These are phyloP conservation scores for Luzula sylvatica DNA, from an alignment of 176 grass and related monocot genomes.

Conservation along the genomic window DNA sequence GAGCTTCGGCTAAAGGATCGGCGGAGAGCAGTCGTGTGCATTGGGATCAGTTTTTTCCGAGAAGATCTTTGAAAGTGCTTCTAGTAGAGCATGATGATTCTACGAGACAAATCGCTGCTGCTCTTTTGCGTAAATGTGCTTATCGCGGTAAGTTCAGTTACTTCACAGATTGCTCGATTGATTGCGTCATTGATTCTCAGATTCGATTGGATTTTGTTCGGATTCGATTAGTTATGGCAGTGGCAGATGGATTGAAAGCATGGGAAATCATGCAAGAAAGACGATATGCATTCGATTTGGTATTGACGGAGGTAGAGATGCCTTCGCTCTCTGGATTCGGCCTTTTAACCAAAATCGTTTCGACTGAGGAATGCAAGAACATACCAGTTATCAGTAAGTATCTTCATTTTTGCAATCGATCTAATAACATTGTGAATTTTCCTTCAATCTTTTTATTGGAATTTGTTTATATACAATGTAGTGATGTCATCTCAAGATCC, in stretches of 20 bases:
- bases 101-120: conserved; percentile 81
- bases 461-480: conserved; percentile 16
- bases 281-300: conserved; percentile 73
- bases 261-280: conserved; percentile 72
- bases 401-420: too few relatives aligned
- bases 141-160: conserved; percentile 97
- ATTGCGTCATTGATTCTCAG: too few relatives aligned
- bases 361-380: conserved; percentile 74
- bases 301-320: conserved; percentile 87
- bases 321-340: conserved; percentile 80
- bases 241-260: conserved; percentile 84
- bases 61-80: conserved; percentile 63
- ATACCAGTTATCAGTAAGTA: conserved; percentile 96
- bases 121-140: conserved; percentile 89
- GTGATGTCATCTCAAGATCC: conserved; percentile 99
- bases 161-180: not conserved
- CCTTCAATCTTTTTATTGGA: too few relatives aligned
- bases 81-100: conserved; percentile 95
- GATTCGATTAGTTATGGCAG: conserved; percentile 44
- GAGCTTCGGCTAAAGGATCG: not conserved
- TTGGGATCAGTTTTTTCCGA: conserved; percentile 82
- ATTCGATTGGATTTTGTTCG: too few relatives aligned
- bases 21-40: not conserved
- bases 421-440: too few relatives aligned
- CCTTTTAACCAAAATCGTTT: conserved; percentile 67